A percentile compares a stretch with the other conserved stretches of the same genome.
These are phyloP conservation scores for Diaporthe longicolla DNA, from an alignment of 2,329 filamentous ascomycete genomes.

Conservation along the genomic window DNA sequence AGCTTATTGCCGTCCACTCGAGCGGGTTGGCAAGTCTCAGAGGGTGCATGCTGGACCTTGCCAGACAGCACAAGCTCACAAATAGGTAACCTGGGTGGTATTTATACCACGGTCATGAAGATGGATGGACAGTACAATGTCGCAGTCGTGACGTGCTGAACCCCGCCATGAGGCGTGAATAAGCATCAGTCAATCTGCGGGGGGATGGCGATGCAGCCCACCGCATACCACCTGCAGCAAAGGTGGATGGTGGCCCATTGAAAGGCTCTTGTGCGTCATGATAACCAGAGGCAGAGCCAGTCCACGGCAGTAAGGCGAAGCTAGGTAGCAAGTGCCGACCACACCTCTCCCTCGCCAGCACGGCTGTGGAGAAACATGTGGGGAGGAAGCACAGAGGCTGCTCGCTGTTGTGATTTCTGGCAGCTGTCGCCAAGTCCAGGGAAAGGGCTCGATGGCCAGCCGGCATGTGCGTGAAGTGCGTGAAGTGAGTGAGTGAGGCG, in stretches of 20 bases:
- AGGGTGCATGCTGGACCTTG: no score
- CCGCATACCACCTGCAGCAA: not conserved
- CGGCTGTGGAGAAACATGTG: not conserved
- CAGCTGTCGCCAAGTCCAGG: not conserved
- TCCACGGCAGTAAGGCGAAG: no score
- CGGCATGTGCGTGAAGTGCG: no score
- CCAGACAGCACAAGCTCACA: not conserved
- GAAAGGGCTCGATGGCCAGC: no score
- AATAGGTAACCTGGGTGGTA: not conserved
- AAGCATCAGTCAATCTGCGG: constrained; percentile 14
- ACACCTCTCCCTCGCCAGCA: no score
- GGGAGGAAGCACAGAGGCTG: not conserved
- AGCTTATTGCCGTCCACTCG: no score
- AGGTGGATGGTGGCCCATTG: no score
- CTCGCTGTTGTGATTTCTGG: not conserved
- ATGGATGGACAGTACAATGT: not conserved
- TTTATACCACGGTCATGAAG: not conserved
- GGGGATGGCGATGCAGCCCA: constrained; percentile 6
- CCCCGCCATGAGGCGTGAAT: constrained; percentile 29
- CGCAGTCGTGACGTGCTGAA: constrained; percentile 14
- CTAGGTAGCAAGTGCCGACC: no score
- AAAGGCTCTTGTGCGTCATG: no score
- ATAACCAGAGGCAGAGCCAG: no score
- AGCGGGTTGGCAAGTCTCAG: no score
- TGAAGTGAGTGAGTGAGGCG: no score